Base-by-base conservation (phyloP, 2,329 filamentous ascomycete genomes). In the Tolypocladium endophyticum region DNA sequence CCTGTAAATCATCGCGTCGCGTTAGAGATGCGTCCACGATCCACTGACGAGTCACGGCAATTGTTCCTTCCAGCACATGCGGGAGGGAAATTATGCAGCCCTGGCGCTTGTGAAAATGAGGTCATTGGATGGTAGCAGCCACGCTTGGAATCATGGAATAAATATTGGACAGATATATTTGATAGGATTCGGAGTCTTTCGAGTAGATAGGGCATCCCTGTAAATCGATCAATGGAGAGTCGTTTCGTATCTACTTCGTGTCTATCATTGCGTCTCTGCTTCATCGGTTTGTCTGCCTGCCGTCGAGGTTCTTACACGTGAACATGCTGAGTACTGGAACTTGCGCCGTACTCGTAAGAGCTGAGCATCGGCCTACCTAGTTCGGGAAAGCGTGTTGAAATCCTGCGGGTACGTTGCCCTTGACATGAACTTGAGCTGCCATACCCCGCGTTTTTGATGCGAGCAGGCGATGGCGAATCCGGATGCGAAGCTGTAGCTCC, bases 1-100 rank as follows among this genome's bases (percentile, higher is more conserved):
- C 70, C 77, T 87, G 75, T 87, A 86, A 79, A 64, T 60, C 41
- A 57, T 11, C 58, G 25, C 45, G 38, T 23, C 36, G 23, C 39
- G 20, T 35, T 54, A 18, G 39, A 50, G 39, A 58, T 54, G 23
- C 41, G 56, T 52, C 50, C 20, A 50, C 58, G 54, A 23, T 60
- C 58, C 60, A 43, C 61, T 64, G 60, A 61, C 61, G 54, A 56
- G 60, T 43, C 54, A 55, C 8, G 57, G 41, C 59, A 57, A n/a
- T 8, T 41, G 43, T 38, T 57, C 38, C 28, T 55, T 60, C 58
- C 33, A 38, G 53, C 43, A 18, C 36, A 35, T 54, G 5, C 28
- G 7, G 7, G 45, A 25, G 23, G 35, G 35, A 18, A 23, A 59
- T 63, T 54, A 63, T 45, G 60, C 63, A 62, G 63, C 56, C 58